Evolutionary conservation across 2,329 filamentous ascomycete genomes (phyloP), one percentile per base, ranked within the genome.

Genomic region (Claviceps sp.): DNA sequence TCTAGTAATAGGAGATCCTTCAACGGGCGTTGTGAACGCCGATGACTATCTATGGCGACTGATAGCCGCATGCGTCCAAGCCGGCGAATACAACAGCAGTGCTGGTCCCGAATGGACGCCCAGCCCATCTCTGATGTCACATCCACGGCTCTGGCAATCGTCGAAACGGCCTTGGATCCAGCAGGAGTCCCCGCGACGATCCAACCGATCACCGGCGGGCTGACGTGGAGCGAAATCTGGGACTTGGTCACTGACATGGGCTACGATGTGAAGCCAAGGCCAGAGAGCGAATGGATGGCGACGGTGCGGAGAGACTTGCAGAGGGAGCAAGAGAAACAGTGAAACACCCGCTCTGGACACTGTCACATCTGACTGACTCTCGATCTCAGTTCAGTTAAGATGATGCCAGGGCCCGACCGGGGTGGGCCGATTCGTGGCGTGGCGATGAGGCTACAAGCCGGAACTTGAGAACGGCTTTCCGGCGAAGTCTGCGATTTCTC

Each of bases 11-110:
- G 58, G 57, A 2, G 56, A 57, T 3, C 50, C 56, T 1, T 53
- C 55, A 2, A 56, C 57, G 19, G 58, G 58, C 2, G 54, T 60
- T 2, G 53, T 56, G 4, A 60, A 59, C 24, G n/a, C 48, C 5
- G 54, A 59, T 30, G 58, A 60, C 37, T 59, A 59, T 16, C 51
- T 60, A 1, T 60, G 58, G 58, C 48, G 58, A 6, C 30, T 59
- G 1, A 45, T 54, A 5, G 45, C 57, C 10, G 47, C 58, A 1
- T 56, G 46, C 45, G 54, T 60, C 17, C 48, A 44, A 1, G 14
- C 56, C 17, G 58, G 58, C 4, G 46, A 50, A 2, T 57, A 59
- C 46, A 60, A 55, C 34, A 16, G 14, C n/a, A 52, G 47, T 4
- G 48, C 54, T 10, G 42, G 46, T 0, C n/a, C 43, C 38, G 19